Base-by-base conservation (phyloP, 108 stramenopile species). In the Aurantiochytrium sp. region DNA sequence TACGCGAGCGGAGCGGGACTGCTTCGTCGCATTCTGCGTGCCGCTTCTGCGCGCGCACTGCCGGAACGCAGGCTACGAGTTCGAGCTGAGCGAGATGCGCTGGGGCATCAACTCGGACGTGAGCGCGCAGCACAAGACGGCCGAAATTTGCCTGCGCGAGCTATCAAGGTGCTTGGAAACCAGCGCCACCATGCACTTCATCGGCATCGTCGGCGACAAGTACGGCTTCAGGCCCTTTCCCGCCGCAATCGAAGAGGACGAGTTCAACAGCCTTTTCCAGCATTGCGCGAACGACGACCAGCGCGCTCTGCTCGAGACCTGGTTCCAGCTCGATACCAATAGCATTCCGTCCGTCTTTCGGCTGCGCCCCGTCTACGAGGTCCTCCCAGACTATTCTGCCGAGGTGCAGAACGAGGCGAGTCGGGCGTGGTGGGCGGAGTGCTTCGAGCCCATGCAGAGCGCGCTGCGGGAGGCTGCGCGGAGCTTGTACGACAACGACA, bases 171-270 rank as follows among this genome's bases (percentile, higher is more conserved):
- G 73, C 2, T 12, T 81, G 6, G 45, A 41, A 6, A 48, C 39
- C 10, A 81, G 73, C 45, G 73, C 73, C 6, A 24, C 42, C n/a
- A 41, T 81, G 73, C 73, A 81, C 39, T 81, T 81, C 24, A 30
- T 81, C 73, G 73, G 73, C 45, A 81, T 81, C 24, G 24, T 81
- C 27, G 73, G 73, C n/a, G 45, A 81, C 2, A 81, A 81, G 30
- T 81, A 81, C 30, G 73, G 73, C 39, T 81, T 48, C 45, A 6
- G 73, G 17, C 73, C 73, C 21, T 81, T 81, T 81, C 73, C 73
- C 21, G 73, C 73, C 1, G 73, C 8, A 37, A 81, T 81, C 24
- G 73, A 81, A 48, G 19, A 81, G 73, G 45, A 30, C 36, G 45
- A 48, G 27, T 81, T 81, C 2, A 24, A 81, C 6, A 19, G 6